Conservation (phyloP, 306 rosid species). For the Trichosanthes truncata region DNA sequence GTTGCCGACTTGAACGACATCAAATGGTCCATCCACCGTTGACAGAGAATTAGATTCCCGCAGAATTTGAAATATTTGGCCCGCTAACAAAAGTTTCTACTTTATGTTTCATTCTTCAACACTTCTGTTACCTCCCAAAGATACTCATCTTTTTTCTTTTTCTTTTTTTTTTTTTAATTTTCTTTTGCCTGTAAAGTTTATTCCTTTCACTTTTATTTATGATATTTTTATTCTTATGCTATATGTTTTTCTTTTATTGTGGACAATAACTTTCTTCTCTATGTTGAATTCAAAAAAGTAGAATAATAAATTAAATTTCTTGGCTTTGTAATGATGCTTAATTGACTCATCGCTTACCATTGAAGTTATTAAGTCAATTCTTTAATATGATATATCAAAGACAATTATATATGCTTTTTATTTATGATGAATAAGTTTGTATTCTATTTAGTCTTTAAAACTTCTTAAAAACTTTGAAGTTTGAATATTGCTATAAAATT, state of each 20-base stretch:
- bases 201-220: slow-evolving; percentile 2
- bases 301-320: too few relatives aligned
- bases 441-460: not conserved
- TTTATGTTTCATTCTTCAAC: not conserved
- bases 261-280: not conserved
- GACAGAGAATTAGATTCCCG: not conserved
- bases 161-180: too few relatives aligned
- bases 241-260: not conserved
- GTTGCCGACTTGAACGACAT: not conserved
- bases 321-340: too few relatives aligned
- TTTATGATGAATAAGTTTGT: not conserved
- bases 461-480: not conserved
- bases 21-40: not conserved
- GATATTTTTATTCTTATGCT: not conserved
- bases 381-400: not conserved
- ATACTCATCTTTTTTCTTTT: not conserved
- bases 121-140: not conserved
- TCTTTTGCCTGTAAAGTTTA: not conserved
- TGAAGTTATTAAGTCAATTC: not conserved
- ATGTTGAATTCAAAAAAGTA: too few relatives aligned
- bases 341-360: not conserved
- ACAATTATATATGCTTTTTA: not conserved
- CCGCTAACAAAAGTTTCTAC: not conserved
- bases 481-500: not conserved
- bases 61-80: not conserved